Base-by-base conservation (phyloP, 148 eudicot species). In the Pharnaceum exiguum region DNA sequence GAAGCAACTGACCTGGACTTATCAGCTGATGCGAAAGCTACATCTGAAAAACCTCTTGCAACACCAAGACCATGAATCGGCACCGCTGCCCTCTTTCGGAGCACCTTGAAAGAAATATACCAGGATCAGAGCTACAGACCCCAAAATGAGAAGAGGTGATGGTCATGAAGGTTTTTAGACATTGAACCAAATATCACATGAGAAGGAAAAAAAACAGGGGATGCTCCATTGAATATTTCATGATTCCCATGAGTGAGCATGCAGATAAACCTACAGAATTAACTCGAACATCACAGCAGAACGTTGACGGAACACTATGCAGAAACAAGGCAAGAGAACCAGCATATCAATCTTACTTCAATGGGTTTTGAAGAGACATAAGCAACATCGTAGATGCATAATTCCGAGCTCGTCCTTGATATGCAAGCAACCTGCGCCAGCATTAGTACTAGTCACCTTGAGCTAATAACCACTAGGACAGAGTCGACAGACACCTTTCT, bases 361-460 rank as follows among this genome's bases (percentile, higher is more conserved):
- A 76, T 60, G 15, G 96, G 98, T 46, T 87, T 78, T 2, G 88
- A 69, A 52, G 95, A 85, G 63, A 74, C 57, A 60, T 79, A 87
- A 29, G 88, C 90, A 63, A 88, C 80, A 69, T 91, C 98, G 65
- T 73, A 91, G 51, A 91, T 82, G 39, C 44, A 69, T 23, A 87
- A 63, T 66, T 79, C 90, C 68, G 74, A 73, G 47, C 77, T 76
- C 56, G 60, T 81, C 65, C 61, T 65, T 50, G 96, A 79, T 40
- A 96, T 72, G 71, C 96, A 91, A 30, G 94, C 98, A 69, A 91
- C 84, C 97, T 91, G 82, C 43, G 46, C 21, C 28, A 58, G 40
- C 39, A 73, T 48, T 57, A 40, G 57, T 21, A 42, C 29, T 36
- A 26, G 49, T 46, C 36, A 60, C n/a, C n/a, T n/a, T n/a, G n/a